Evolutionary conservation across 1,284 basidiomycete species (phyloP), one percentile per base, ranked within the genome.

Genomic region (Leccinum angustisporum): DNA sequence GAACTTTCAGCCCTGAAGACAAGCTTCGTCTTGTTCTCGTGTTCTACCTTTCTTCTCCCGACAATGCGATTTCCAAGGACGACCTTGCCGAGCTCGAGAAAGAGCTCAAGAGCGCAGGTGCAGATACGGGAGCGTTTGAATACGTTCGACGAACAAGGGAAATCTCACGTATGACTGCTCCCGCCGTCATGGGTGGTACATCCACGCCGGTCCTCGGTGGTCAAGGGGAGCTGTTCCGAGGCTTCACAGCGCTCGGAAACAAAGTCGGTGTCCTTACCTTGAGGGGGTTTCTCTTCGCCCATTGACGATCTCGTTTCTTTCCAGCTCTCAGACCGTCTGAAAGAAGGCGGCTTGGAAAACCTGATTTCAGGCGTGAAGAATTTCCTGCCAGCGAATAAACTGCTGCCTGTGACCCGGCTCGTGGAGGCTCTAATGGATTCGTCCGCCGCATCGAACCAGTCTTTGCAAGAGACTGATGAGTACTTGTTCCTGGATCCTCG

Each of bases 361-460:
- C 81, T 99, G 11, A 93, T 99, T 61, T 96, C 95, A 1, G 97
- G 96, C 33, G 97, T 99, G 63, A 98, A 98, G 77, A 98, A 98
- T 79, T 97, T 99, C 82, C 79, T 99, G 13, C 97, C 97, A 0
- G 91, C 93, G 0, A 94, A 95, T 73, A 99, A 99, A 77, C 87
- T 98, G 61, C 84, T 98, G 50, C 90, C 94, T 8, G 87, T 98
- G 54, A 98, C 97, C 0, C 88, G 97, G 7, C 82, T 99, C 27
- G 90, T 94, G 1, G 96, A 98, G 70, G 95, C 97, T 5, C 81
- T 99, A 25, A 98, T 99, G 95, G 97, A 99, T 72, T 96, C 97
- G 0, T 87, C 92, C 0, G 83, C 90, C 1, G 97, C 94, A 1
- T 93, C 94, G 13, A 93, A 94, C 57, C 93, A 96, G 75, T 97